Evolutionary conservation across 1,139 yeast species (phyloP).

Genomic region (Suhomyces maxii): DNA sequence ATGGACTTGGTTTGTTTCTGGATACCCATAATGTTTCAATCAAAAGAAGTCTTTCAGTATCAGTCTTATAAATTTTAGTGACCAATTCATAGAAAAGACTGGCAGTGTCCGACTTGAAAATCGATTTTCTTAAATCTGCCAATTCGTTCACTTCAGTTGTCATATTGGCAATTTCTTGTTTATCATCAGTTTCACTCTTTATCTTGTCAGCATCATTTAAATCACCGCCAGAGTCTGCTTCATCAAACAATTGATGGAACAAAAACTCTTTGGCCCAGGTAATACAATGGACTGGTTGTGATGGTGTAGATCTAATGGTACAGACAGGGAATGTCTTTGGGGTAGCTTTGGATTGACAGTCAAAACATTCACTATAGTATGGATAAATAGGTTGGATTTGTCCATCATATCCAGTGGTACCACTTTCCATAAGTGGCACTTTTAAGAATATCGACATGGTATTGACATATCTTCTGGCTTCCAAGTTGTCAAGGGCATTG

Average conservation of each 20-base stretch:
- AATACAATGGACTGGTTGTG: slow-evolving; percentile 92
- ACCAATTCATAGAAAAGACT: slow-evolving; percentile 45
- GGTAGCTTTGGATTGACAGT: slow-evolving; percentile 81
- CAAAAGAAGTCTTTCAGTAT: slow-evolving; percentile 68
- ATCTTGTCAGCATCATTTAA: slow-evolving; percentile 36
- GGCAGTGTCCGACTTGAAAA: slow-evolving; percentile 20
- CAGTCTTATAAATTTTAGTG: slow-evolving; percentile 59
- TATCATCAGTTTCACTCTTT: slow-evolving; percentile 57
- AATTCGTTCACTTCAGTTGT: slow-evolving; percentile 77
- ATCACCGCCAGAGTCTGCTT: slow-evolving; percentile 30
- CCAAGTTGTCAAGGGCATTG: slow-evolving; percentile 92
- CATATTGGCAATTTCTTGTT: slow-evolving; percentile 67
- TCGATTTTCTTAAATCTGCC: slow-evolving; percentile 54
- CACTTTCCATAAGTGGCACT: slow-evolving; percentile 85
- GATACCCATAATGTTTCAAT: slow-evolving; percentile 82
- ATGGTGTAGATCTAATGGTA: slow-evolving; percentile 94
- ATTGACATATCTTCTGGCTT: slow-evolving; percentile 90
- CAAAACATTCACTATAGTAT: slow-evolving; percentile 85
- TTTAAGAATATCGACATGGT: slow-evolving; percentile 71
- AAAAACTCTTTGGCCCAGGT: slow-evolving; percentile 97
- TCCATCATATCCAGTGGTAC: slow-evolving; percentile 93
- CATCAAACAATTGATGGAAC: slow-evolving; percentile 78
- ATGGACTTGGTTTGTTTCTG: slow-evolving; percentile 66
- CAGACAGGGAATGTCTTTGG: slow-evolving; percentile 95
- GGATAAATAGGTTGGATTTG: slow-evolving; percentile 92